phyloP scores from a whole-genome alignment of 345 rosid genomes.

The Camelina hispida region DNA sequence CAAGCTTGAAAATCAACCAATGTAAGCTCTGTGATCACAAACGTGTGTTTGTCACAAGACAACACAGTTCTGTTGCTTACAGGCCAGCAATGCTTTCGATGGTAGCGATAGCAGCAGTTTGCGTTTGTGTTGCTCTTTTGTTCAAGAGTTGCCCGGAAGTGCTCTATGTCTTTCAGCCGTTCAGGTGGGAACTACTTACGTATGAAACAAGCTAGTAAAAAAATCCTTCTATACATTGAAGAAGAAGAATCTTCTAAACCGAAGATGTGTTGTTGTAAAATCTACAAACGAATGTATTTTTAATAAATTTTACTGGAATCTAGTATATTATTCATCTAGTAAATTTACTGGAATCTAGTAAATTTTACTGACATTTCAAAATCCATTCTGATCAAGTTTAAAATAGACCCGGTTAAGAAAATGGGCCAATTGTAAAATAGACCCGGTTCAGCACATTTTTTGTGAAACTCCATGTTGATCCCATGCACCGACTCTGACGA shows the following conservation, averaged over 20 bases:
- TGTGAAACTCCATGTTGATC: background rate
- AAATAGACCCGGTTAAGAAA: background rate
- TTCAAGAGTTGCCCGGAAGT: conserved; percentile 29
- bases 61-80: conserved; percentile 1
- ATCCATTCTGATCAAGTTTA: background rate
- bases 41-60: background rate
- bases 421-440: background rate
- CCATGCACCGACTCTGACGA: background rate
- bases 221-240: background rate
- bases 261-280: conserved; percentile 11
- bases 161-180: conserved; percentile 19
- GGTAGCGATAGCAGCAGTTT: conserved; percentile 19
- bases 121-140: conserved; percentile 14
- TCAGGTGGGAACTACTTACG: conserved; percentile 19
- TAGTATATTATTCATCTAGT: too few relatives aligned
- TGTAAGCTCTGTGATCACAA: conserved; percentile 11
- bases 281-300: background rate
- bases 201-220: conserved; percentile 15
- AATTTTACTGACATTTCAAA: too few relatives aligned
- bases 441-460: background rate
- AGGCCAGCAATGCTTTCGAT: conserved; percentile 19
- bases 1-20: background rate
- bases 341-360: too few relatives aligned
- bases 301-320: too few relatives aligned
- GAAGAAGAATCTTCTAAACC: background rate